Evolutionary conservation across 257 asterid species (phyloP), one percentile per base, ranked within the genome.

Genomic region (Solanum chmielewskii): DNA sequence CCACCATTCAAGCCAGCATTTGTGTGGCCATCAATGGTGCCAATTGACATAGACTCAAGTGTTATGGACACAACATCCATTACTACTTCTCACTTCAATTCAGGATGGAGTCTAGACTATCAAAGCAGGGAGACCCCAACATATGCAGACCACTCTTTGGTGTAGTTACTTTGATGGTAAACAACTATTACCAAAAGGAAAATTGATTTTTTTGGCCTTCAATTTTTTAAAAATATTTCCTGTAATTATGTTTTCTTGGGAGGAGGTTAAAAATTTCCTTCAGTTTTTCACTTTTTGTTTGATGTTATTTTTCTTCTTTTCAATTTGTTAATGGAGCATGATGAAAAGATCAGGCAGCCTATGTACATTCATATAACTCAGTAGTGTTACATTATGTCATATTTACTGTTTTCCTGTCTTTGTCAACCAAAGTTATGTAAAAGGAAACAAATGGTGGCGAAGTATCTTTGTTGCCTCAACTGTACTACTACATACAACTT

Each of bases 1-100:
- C 98, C 98, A 8, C 97, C 93, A 5, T 94, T 97, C 87, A 95
- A 91, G 93, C 99, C 99, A 16, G 84, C 99, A 0, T 97, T 97
- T 37, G 91, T 94, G 31, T 97, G 98, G 98, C 98, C 99, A 0
- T 80, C 98, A 7, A 75, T 60, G 11, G 89, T 88, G 15, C 94
- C 94, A 4, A 23, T 80, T 2, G 92, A 83, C 84, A 45, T 81
- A 86, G 93, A 93, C 10, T 88, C 91, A 10, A 90, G 88, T 83
- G 88, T 89, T 41, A 4, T 47, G 77, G 83, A 49, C 27, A 88
- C 90, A 83, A 59, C 86, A 13, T 78, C 95, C 4, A 39, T 87
- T 31, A 89, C 94, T 14, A 89, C 93, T 14, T 92, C 95, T 11
- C 92, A 90, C 31, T 87, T 85, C 39, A 91, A 92, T 29, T 93